Percentiles rank a stretch among this genome's conserved stretches.
Conservation (phyloP, 345 rosid genomes). For the Eucalyptus brandiana region DNA sequence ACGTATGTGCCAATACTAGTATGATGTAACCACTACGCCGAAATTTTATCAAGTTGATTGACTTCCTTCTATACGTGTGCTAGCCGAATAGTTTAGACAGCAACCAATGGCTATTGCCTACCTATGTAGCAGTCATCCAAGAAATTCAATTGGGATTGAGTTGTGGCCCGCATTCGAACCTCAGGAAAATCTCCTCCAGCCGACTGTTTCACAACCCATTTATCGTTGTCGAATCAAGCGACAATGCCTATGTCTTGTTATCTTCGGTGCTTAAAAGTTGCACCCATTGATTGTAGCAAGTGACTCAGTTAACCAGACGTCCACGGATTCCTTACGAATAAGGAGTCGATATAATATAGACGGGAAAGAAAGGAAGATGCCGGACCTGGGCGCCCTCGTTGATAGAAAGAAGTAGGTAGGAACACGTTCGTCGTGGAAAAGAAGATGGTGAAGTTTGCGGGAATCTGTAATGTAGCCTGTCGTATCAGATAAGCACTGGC, state of each 20-base stretch:
- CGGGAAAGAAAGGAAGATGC: too few relatives aligned
- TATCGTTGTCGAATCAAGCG: background rate
- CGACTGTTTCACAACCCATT: background rate
- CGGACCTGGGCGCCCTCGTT: background rate
- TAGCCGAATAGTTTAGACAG: background rate
- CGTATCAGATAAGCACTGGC: background rate
- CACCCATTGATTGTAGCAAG: background rate
- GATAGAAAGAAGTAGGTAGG: background rate
- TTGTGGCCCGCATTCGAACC: rapidly evolving
- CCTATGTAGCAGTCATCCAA: background rate
- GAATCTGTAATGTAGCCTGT: background rate
- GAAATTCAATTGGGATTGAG: background rate
- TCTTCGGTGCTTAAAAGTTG: background rate
- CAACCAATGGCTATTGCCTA: background rate
- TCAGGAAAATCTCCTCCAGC: background rate
- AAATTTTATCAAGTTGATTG: background rate
- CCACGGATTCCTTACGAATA: too few relatives aligned
- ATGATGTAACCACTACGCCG: background rate
- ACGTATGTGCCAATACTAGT: background rate
- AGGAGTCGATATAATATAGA: too few relatives aligned
- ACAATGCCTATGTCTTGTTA: background rate
- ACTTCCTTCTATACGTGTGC: background rate
- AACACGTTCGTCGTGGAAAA: too few relatives aligned
- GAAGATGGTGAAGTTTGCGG: background rate
- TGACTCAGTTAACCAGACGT: background rate